Evolutionary conservation across 768 basidiomycete genomes (phyloP).

Genomic region (Tylopilus rubrobrunneus): DNA sequence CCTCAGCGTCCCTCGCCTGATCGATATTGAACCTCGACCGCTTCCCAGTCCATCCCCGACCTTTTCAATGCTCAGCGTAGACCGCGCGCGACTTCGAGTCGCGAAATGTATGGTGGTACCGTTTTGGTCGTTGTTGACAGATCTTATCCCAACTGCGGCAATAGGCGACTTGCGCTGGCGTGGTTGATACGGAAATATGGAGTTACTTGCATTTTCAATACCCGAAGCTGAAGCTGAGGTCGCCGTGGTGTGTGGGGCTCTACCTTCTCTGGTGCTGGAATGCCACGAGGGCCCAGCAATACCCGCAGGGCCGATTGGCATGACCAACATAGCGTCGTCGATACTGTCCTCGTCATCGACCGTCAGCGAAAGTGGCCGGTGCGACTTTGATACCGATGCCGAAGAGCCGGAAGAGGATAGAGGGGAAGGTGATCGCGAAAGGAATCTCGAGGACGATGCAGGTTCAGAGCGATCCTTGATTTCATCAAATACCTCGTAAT

Average conservation of each 20-base stretch:
- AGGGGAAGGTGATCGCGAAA: constrained; percentile 30
- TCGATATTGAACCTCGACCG: constrained; percentile 55
- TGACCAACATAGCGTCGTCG: constrained; percentile 71
- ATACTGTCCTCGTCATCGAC: constrained; percentile 68
- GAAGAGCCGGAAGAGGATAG: constrained; percentile 21
- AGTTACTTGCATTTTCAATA: constrained; percentile 6
- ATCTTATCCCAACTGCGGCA: constrained; percentile 24
- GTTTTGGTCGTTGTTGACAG: constrained; percentile 33
- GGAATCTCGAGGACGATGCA: constrained; percentile 27
- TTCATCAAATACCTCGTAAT: constrained; percentile 86
- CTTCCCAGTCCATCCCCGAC: constrained; percentile 25
- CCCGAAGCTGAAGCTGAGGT: constrained; percentile 23
- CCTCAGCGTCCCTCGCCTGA: constrained; percentile 57
- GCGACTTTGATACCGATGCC: constrained; percentile 20
- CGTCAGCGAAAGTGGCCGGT: constrained; percentile 24
- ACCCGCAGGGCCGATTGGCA: constrained; percentile 55
- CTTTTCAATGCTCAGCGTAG: constrained; percentile 64
- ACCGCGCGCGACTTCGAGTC: constrained; percentile 44
- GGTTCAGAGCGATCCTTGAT: constrained; percentile 68
- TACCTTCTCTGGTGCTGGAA: constrained; percentile 8
- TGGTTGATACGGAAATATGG: constrained; percentile 32
- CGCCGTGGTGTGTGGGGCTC: constrained; percentile 24
- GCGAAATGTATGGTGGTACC: constrained; percentile 26
- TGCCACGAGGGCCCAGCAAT: constrained; percentile 10
- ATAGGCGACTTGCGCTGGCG: constrained; percentile 38